Percentiles rank a stretch among this genome's conserved stretches.
These are phyloP conservation scores for Pseudogymnoascus sp. DNA, from an alignment of 2,329 filamentous ascomycete species.

Conservation along the genomic window DNA sequence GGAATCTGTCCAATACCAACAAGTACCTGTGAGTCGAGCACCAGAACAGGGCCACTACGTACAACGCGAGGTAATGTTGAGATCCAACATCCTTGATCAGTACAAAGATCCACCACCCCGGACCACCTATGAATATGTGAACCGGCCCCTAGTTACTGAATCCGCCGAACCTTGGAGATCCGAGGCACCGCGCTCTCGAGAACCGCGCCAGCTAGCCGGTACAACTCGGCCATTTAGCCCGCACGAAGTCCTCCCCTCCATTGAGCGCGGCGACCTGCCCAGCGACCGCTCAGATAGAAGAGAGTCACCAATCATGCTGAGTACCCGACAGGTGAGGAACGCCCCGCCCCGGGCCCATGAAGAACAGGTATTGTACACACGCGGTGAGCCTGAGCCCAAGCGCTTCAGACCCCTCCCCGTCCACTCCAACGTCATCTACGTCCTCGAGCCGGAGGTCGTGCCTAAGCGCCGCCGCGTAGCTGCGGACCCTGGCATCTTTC, in stretches of 20 bases:
- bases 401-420: neutral
- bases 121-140: neutral
- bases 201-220: neutral
- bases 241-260: neutral
- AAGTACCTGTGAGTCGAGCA: neutral
- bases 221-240: neutral
- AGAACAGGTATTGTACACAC: constrained; percentile 2
- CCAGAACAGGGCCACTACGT: neutral
- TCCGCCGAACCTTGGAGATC: neutral
- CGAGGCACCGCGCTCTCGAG: neutral
- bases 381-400: constrained; percentile 5
- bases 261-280: neutral
- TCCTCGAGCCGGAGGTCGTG: neutral
- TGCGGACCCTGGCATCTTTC: neutral
- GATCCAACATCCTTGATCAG: neutral
- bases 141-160: neutral
- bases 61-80: neutral
- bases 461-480: constrained; percentile 7
- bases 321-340: neutral
- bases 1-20: neutral
- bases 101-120: neutral
- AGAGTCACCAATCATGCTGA: neutral
- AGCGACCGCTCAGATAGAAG: neutral
- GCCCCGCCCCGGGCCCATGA: neutral
- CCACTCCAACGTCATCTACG: constrained; percentile 8